A percentile compares a stretch with the other conserved stretches of the same genome.
Conservation (phyloP, 441 rosid species). For the Gossypium schwendimanii region DNA sequence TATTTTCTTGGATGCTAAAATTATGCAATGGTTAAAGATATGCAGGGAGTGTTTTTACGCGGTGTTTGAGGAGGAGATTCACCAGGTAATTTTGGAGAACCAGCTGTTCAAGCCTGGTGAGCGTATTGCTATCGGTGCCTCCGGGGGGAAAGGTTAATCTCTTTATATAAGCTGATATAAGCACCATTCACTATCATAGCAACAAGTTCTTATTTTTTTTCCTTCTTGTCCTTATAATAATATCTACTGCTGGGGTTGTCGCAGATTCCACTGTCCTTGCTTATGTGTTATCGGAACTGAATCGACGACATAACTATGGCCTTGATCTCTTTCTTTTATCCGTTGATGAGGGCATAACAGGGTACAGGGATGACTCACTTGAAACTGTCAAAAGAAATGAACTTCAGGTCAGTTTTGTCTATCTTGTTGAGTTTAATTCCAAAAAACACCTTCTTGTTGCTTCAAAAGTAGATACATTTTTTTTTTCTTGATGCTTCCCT, state of each 20-base stretch:
- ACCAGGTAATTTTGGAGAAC: constrained; percentile 53
- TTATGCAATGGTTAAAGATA: constrained; percentile 35
- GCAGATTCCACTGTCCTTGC: constrained; percentile 88
- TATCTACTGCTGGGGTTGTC: not conserved
- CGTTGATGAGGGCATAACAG: constrained; percentile 83
- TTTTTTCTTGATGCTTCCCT: not conserved
- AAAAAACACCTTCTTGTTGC: not conserved
- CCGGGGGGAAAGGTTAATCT: constrained; percentile 79
- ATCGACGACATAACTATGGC: constrained; percentile 62
- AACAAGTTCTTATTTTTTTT: not conserved
- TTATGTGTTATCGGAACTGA: constrained; percentile 69
- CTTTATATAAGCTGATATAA: not conserved
- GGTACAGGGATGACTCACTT: constrained; percentile 89
- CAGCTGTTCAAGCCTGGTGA: constrained; percentile 67
- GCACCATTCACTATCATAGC: not conserved
- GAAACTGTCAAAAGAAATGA: constrained; percentile 79
- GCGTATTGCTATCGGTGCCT: constrained; percentile 78
- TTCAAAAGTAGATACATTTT: not conserved
- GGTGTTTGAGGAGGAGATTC: constrained; percentile 88
- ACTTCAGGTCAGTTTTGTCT: constrained; percentile 42
- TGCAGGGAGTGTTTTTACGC: constrained; percentile 82
- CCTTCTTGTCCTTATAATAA: not conserved
- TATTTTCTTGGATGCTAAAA: not conserved
- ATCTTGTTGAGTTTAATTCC: not conserved
- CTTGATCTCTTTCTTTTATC: constrained; percentile 77